A percentile compares a stretch with the other conserved stretches of the same genome.
These are phyloP conservation scores for Colletotrichum trifolii DNA, from an alignment of 2,329 filamentous ascomycete species.

Conservation along the genomic window DNA sequence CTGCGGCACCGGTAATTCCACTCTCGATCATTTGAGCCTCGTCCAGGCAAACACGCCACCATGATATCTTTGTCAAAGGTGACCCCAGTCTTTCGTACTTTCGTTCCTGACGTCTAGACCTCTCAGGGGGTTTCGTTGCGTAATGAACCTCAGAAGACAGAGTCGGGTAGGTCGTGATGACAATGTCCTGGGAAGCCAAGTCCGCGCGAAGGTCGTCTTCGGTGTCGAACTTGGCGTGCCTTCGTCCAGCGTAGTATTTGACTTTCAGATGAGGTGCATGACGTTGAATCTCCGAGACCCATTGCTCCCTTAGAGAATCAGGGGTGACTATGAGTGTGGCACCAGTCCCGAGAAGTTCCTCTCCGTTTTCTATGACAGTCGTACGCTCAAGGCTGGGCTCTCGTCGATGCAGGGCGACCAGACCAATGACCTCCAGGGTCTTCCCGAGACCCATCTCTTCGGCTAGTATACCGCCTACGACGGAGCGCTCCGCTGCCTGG, in stretches of 20 bases:
- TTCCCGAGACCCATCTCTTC: slow-evolving; percentile 90
- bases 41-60: slow-evolving; percentile 86
- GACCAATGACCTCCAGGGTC: slow-evolving; percentile 78
- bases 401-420: slow-evolving; percentile 73
- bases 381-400: slow-evolving; percentile 26
- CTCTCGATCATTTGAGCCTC: slow-evolving; percentile 95
- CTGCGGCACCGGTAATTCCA: slow-evolving; percentile 84
- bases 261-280: slow-evolving; percentile 69
- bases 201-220: slow-evolving; percentile 54
- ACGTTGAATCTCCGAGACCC: slow-evolving; percentile 67
- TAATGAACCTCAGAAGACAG: slow-evolving; percentile 86
- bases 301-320: slow-evolving; percentile 67
- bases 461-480: slow-evolving; percentile 74
- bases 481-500: slow-evolving; percentile 49
- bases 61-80: slow-evolving; percentile 82
- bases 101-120: slow-evolving; percentile 72
- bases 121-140: slow-evolving; percentile 75
- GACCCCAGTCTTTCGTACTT: slow-evolving; percentile 76
- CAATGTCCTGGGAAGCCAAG: slow-evolving; percentile 65
- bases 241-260: slow-evolving; percentile 66
- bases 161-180: slow-evolving; percentile 75
- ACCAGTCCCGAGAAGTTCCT: slow-evolving; percentile 58
- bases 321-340: slow-evolving; percentile 73
- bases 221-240: slow-evolving; percentile 47
- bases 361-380: slow-evolving; percentile 51